phyloP scores from a whole-genome alignment of 179 eudicot genomes.

The Gypsophila paniculata region DNA sequence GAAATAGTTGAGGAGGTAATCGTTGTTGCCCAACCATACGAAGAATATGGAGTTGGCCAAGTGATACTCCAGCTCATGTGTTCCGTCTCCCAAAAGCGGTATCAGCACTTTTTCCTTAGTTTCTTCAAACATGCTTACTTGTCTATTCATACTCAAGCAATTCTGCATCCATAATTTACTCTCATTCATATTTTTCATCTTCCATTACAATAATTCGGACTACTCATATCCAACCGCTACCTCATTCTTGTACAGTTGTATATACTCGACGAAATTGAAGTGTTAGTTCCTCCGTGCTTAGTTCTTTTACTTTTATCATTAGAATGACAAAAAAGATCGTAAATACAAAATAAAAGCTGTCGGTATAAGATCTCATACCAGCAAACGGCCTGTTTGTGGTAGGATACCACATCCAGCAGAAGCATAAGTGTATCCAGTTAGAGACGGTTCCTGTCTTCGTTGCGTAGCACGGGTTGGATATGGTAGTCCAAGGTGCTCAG shows the following conservation, averaged over 20 bases:
- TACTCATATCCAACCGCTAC: too few relatives aligned
- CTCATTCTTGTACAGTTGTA: too few relatives aligned
- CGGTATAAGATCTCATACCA: too few relatives aligned
- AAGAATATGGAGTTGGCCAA: slow-evolving; percentile 24
- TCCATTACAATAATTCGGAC: too few relatives aligned
- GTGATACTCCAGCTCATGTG: not conserved
- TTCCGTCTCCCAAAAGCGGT: not conserved
- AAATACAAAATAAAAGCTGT: too few relatives aligned
- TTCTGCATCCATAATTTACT: too few relatives aligned
- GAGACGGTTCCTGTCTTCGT: not conserved
- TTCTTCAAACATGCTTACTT: not conserved
- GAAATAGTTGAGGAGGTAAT: slow-evolving; percentile 24
- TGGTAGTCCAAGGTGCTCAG: slow-evolving; percentile 1
- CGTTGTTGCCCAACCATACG: slow-evolving; percentile 22
- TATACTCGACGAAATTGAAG: too few relatives aligned
- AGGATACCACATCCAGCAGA: slow-evolving; percentile 21
- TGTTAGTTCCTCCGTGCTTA: too few relatives aligned
- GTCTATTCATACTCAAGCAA: not conserved
- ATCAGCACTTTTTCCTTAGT: not conserved
- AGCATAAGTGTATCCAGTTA: slow-evolving; percentile 16
- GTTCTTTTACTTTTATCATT: too few relatives aligned
- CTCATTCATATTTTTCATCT: too few relatives aligned
- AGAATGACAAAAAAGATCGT: too few relatives aligned
- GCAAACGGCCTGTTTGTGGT: too few relatives aligned
- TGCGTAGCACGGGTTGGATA: slow-evolving; percentile 1